Conservation (phyloP, 2,329 filamentous ascomycete genomes). For the Aspergillus sp. region DNA sequence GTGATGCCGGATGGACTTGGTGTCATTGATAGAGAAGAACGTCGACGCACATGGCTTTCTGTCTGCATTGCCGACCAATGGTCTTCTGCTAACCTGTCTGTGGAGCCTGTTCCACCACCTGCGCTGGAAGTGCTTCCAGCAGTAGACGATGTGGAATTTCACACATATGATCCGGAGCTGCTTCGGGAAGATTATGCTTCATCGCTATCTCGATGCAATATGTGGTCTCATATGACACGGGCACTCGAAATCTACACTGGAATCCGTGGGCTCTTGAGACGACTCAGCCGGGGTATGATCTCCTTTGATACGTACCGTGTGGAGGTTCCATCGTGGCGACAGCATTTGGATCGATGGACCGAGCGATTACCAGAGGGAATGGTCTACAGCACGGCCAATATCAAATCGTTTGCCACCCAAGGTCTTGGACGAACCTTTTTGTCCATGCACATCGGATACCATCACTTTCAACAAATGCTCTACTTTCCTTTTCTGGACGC, state of each 20-base stretch:
- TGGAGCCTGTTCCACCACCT: slow-evolving; percentile 7
- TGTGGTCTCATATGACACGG: slow-evolving; percentile 17
- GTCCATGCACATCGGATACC: slow-evolving; percentile 17
- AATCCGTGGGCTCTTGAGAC: slow-evolving; percentile 10
- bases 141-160: slow-evolving; percentile 17
- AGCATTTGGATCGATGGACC: slow-evolving; percentile 11
- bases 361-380: slow-evolving; percentile 7
- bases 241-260: slow-evolving; percentile 13
- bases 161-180: slow-evolving; percentile 4
- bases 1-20: not conserved
- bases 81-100: slow-evolving; percentile 14
- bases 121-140: slow-evolving; percentile 2
- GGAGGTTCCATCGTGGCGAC: slow-evolving; percentile 7
- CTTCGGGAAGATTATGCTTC: not conserved
- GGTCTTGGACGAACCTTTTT: slow-evolving; percentile 15
- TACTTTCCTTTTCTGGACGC: slow-evolving; percentile 17
- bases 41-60: slow-evolving; percentile 15
- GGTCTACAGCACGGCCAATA: slow-evolving; percentile 9
- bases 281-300: slow-evolving; percentile 10
- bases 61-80: slow-evolving; percentile 15
- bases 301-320: slow-evolving; percentile 11
- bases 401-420: slow-evolving; percentile 8
- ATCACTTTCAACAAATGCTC: slow-evolving; percentile 18
- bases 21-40: slow-evolving; percentile 10
- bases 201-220: slow-evolving; percentile 10